Evolutionary conservation across 805 yeast genomes (phyloP).

Genomic region (Cyberlindnera mycetangii): DNA sequence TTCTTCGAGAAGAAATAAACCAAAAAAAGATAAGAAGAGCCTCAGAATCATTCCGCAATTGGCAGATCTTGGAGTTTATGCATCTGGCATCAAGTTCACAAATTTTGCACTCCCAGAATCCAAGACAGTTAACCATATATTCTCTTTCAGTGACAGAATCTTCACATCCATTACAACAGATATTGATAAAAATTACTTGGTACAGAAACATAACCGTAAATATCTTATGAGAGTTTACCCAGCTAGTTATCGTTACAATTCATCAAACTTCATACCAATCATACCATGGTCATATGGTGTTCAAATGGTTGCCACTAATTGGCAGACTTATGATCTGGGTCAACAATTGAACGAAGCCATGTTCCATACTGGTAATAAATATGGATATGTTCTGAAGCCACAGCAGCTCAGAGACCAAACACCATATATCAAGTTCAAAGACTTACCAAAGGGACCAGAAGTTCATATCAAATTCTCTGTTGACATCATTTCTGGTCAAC

Average conservation of each 20-base stretch:
- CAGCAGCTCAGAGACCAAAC: conserved; percentile 31
- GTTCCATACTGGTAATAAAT: conserved; percentile 55
- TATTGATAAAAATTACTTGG: conserved; percentile 46
- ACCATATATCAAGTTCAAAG: conserved; percentile 24
- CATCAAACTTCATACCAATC: conserved; percentile 80
- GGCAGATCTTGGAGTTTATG: conserved; percentile 63
- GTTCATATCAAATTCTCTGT: conserved; percentile 32
- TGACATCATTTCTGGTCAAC: conserved; percentile 75
- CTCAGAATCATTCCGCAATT: conserved; percentile 40
- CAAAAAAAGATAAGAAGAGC: conserved; percentile 15
- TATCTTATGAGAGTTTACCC: conserved; percentile 88
- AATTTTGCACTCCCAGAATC: conserved; percentile 87
- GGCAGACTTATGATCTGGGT: conserved; percentile 91
- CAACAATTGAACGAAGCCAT: conserved; percentile 85
- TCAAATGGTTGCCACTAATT: conserved; percentile 95
- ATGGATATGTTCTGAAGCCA: conserved; percentile 85
- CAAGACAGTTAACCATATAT: conserved; percentile 74
- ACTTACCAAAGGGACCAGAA: conserved; percentile 10
- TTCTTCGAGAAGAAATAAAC: neutral
- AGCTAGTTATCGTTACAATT: conserved; percentile 67
- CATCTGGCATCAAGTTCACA: conserved; percentile 64
- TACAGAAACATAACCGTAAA: conserved; percentile 73
- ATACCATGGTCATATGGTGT: conserved; percentile 80
- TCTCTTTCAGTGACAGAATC: conserved; percentile 79
- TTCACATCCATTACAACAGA: conserved; percentile 65